phyloP scores from a whole-genome alignment of 2,329 filamentous ascomycete genomes.

The Fusarium annulatum region DNA sequence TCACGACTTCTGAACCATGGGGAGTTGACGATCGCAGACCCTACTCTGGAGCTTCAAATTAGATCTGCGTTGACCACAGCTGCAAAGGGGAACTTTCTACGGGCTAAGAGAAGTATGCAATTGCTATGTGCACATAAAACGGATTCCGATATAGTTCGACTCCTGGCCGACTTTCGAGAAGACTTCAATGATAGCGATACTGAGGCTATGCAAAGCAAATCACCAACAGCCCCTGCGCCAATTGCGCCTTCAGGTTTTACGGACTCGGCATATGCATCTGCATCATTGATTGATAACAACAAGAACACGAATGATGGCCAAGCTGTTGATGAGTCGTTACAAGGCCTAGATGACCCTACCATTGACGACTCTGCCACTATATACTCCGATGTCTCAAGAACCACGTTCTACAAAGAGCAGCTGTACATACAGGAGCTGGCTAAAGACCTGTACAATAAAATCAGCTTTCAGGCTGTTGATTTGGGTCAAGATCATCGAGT shows the following conservation, averaged over 20 bases:
- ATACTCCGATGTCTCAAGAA: not conserved
- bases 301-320: not conserved
- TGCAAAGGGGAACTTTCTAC: too few relatives aligned
- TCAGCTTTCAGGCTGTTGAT: not conserved
- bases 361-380: not conserved
- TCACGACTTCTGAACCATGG: too few relatives aligned
- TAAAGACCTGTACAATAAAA: not conserved
- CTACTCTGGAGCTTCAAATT: too few relatives aligned
- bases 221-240: fast-evolving
- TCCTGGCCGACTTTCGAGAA: too few relatives aligned
- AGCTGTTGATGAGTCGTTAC: not conserved
- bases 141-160: too few relatives aligned
- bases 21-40: too few relatives aligned
- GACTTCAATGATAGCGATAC: too few relatives aligned
- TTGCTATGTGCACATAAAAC: too few relatives aligned
- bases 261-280: not conserved
- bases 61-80: too few relatives aligned
- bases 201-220: not conserved
- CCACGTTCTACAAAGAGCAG: not conserved
- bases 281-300: not conserved
- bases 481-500: too few relatives aligned
- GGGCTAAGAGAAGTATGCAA: too few relatives aligned
- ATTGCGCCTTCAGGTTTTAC: not conserved
- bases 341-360: not conserved
- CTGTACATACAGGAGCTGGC: not conserved